These are phyloP conservation scores for Cryptosporidium parvum DNA, from an alignment of 169 alveolate genomes.

Conservation along the genomic window DNA sequence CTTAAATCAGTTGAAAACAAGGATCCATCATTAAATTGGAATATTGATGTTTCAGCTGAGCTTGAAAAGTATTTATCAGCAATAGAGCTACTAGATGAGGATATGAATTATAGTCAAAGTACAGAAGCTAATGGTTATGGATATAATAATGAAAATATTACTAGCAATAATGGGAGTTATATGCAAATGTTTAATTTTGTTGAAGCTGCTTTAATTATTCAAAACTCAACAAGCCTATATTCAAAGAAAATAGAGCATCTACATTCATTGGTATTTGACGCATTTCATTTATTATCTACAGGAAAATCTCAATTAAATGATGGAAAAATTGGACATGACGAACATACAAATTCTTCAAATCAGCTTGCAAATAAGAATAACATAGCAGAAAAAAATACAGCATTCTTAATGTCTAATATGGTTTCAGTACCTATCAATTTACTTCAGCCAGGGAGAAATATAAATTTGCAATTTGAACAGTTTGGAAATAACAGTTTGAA, in stretches of 20 bases:
- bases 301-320: conserved; percentile 37
- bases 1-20: conserved; percentile 52
- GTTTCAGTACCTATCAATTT: conserved; percentile 50
- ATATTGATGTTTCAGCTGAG: conserved; percentile 74
- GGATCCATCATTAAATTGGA: conserved; percentile 73
- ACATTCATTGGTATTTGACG: conserved; percentile 61
- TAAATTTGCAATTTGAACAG: conserved; percentile 23
- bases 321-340: neutral
- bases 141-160: neutral
- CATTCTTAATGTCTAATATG: conserved; percentile 41
- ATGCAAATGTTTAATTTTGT: conserved; percentile 61
- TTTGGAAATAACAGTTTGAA: neutral
- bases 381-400: conserved; percentile 14
- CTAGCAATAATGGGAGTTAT: conserved; percentile 8
- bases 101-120: conserved; percentile 45
- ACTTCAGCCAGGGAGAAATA: conserved; percentile 64
- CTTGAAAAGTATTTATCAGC: conserved; percentile 68
- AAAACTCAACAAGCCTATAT: conserved; percentile 63
- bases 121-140: conserved; percentile 21
- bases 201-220: conserved; percentile 72
- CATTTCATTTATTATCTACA: conserved; percentile 45
- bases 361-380: conserved; percentile 8
- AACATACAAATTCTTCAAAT: neutral
- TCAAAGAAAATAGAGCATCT: conserved; percentile 67
- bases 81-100: conserved; percentile 59